These are phyloP conservation scores for Sugiyamaella smithiae DNA, from an alignment of 805 yeast species.

Conservation along the genomic window DNA sequence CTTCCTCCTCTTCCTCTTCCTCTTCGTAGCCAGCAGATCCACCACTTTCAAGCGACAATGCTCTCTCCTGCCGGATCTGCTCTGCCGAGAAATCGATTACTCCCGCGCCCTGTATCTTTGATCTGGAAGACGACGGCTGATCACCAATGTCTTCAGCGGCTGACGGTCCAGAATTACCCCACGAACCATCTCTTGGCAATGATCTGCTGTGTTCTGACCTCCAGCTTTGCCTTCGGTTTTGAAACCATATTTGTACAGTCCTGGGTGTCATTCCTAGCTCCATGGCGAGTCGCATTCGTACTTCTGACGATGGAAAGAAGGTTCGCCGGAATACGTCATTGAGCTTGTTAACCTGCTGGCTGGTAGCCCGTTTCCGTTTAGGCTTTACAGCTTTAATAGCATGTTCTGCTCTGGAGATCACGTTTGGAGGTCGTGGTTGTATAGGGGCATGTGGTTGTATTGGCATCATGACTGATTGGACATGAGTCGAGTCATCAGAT, in stretches of 20 bases:
- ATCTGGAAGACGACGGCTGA: not conserved
- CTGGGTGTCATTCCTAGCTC: slow-evolving; percentile 82
- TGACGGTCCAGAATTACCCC: too few relatives aligned
- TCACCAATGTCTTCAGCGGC: too few relatives aligned
- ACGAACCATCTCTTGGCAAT: slow-evolving; percentile 19
- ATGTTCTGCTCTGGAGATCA: not conserved
- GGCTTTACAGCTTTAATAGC: slow-evolving; percentile 30
- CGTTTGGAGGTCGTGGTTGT: slow-evolving; percentile 13
- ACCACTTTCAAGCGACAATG: not conserved
- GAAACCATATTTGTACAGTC: slow-evolving; percentile 90
- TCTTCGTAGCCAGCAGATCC: slow-evolving; percentile 5
- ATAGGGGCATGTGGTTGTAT: not conserved
- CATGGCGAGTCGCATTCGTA: slow-evolving; percentile 65
- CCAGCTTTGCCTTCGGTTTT: slow-evolving; percentile 60
- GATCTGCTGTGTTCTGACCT: slow-evolving; percentile 25
- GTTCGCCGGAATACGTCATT: slow-evolving; percentile 70
- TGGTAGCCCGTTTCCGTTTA: slow-evolving; percentile 70
- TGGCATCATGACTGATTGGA: not conserved
- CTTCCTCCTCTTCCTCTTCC: slow-evolving; percentile 14
- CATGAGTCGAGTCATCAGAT: slow-evolving; percentile 1
- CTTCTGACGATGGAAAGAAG: slow-evolving; percentile 73
- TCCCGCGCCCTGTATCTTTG: slow-evolving; percentile 11
- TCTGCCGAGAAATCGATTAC: slow-evolving; percentile 13
- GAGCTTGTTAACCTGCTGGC: slow-evolving; percentile 69
- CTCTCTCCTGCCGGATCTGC: not conserved